Evolutionary conservation across 768 basidiomycete species (phyloP), one percentile per base, ranked within the genome.

Genomic region (Phylloporus arenicola): DNA sequence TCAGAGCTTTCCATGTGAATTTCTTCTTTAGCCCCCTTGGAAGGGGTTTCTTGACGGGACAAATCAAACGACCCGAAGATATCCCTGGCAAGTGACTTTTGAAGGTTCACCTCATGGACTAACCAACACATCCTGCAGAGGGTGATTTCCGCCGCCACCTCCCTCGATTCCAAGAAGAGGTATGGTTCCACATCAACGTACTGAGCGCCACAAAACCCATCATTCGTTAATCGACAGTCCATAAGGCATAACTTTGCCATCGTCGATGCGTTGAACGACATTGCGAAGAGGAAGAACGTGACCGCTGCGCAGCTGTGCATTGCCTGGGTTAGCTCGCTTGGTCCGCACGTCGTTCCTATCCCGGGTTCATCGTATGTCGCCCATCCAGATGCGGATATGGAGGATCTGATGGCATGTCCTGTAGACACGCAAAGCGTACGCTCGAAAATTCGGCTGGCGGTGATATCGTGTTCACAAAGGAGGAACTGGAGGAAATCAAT

Each of bases 1-100:
- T 12, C 13, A 5, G 11, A 6, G 7, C 24, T 9, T 10, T n/a
- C n/a, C n/a, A n/a, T n/a, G 12, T 19, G 35, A 37, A 10, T 8
- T 34, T 4, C 10, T 12, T 19, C 22, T 3, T 9, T 59, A 83
- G 76, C 29, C 80, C 81, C 0, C 72, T 82, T 1, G 79, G 81
- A 7, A 65, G 71, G 14, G 79, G 81, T 2, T 71, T 81, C 62
- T 64, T 83, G 25, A 75, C 77, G 0, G 80, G 81, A 1, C 61
- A 72, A 29, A 72, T 81, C 59, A 78, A 74, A 57, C 63, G 58
- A 24, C 48, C 44, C 2, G 64, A 67, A 5, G 74, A 76, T 22
- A 31, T 77, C 33, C 62, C 65, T 27, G 65, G 68, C 58, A 24
- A 41, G 60, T 19, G 8, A 44, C 27, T 6, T 3, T 22, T 44